A percentile compares a stretch with the other conserved stretches of the same genome.
Conservation (phyloP, 1,284 basidiomycete genomes). For the Psilocybe mexicana region DNA sequence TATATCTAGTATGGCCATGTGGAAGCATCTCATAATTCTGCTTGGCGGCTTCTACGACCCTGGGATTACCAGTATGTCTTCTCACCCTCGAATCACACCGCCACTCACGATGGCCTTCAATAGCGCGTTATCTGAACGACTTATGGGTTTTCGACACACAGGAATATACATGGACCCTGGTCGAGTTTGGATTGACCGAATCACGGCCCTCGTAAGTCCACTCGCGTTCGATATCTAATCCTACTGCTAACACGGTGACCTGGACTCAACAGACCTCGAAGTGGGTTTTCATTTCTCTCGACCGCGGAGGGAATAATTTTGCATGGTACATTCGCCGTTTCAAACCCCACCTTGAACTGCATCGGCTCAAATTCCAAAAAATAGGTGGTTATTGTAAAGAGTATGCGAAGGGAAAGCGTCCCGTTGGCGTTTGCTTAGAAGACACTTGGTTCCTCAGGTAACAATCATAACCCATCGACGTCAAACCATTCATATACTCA, state of each 20-base stretch:
- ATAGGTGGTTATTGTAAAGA: slow-evolving; percentile 90
- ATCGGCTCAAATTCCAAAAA: neutral
- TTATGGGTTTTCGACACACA: slow-evolving; percentile 88
- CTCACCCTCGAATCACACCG: neutral
- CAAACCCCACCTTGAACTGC: neutral
- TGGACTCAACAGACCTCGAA: slow-evolving; percentile 59
- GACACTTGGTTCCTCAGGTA: slow-evolving; percentile 91
- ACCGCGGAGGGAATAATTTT: slow-evolving; percentile 81
- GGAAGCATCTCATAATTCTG: slow-evolving; percentile 86
- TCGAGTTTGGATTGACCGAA: slow-evolving; percentile 74
- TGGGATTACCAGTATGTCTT: slow-evolving; percentile 62
- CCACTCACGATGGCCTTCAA: neutral
- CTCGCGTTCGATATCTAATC: neutral
- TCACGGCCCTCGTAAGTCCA: slow-evolving; percentile 65
- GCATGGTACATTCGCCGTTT: slow-evolving; percentile 56
- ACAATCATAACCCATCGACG: neutral
- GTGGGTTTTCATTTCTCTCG: slow-evolving; percentile 87
- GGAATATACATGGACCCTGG: slow-evolving; percentile 86
- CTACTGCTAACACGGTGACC: neutral
- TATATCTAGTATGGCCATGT: slow-evolving; percentile 75
- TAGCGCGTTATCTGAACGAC: slow-evolving; percentile 85
- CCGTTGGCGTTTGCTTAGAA: slow-evolving; percentile 85
- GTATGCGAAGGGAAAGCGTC: slow-evolving; percentile 85
- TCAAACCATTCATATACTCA: neutral
- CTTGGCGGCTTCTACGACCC: slow-evolving; percentile 91